phyloP scores from a whole-genome alignment of 768 basidiomycete species.

The Pleurotus tuber-regium region DNA sequence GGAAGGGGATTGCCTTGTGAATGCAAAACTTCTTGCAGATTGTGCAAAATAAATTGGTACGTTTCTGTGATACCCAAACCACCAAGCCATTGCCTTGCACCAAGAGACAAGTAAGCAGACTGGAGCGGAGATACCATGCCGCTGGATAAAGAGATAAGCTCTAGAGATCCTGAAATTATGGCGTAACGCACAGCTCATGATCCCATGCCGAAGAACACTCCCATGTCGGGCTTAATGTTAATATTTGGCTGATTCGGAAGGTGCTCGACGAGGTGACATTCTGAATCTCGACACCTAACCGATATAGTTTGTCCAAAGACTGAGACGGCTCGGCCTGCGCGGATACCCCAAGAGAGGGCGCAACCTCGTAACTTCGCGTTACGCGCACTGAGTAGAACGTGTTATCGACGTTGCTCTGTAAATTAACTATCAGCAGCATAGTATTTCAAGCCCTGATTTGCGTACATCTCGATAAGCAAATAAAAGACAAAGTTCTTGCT shows the following conservation, averaged over 20 bases:
- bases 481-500: constrained; percentile 54
- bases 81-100: constrained; percentile 36
- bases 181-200: constrained; percentile 39
- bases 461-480: constrained; percentile 67
- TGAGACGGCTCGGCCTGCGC: constrained; percentile 50
- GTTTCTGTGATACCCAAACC: constrained; percentile 39
- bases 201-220: constrained; percentile 39
- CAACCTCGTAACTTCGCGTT: constrained; percentile 55
- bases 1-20: constrained; percentile 42
- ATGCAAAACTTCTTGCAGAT: constrained; percentile 50
- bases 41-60: constrained; percentile 46
- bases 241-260: constrained; percentile 55
- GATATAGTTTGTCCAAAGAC: constrained; percentile 46
- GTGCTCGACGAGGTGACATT: constrained; percentile 42
- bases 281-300: constrained; percentile 52
- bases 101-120: constrained; percentile 41
- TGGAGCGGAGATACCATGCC: constrained; percentile 45
- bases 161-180: constrained; percentile 9
- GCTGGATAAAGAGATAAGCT: constrained; percentile 28
- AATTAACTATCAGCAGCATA: constrained; percentile 6
- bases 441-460: constrained; percentile 11
- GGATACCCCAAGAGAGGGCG: constrained; percentile 53
- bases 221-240: constrained; percentile 72
- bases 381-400: constrained; percentile 60
- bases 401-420: constrained; percentile 39